These are phyloP conservation scores for Hemileia vastatrix DNA, from an alignment of 1,284 basidiomycete genomes.

Conservation along the genomic window DNA sequence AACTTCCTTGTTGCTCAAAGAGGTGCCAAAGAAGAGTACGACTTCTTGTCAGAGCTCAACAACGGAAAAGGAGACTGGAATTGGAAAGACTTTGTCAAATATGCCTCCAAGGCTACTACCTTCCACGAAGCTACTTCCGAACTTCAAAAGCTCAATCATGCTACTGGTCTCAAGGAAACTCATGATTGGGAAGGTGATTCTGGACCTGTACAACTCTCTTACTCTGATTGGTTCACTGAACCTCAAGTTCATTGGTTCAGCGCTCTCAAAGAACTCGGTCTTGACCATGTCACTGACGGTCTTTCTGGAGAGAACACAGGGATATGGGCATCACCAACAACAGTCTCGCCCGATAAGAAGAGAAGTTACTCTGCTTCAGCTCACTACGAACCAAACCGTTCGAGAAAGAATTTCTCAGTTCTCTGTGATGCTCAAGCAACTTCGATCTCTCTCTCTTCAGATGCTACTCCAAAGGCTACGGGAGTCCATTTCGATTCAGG, in stretches of 20 bases:
- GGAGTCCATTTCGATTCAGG: constrained; percentile 38
- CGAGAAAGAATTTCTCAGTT: constrained; percentile 35
- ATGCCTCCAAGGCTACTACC: constrained; percentile 45
- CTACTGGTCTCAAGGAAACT: background rate
- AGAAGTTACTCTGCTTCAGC: constrained; percentile 39
- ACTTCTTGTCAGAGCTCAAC: constrained; percentile 38
- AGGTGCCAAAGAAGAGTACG: constrained; percentile 37
- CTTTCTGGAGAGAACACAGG: constrained; percentile 30
- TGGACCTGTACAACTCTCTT: constrained; percentile 38
- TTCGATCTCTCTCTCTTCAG: constrained; percentile 33
- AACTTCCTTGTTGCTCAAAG: constrained; percentile 45
- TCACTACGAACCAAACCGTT: constrained; percentile 32
- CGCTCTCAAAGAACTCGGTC: constrained; percentile 29
- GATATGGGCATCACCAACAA: constrained; percentile 31
- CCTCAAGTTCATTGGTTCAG: constrained; percentile 32
- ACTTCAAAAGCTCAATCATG: constrained; percentile 29
- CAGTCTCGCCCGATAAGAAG: constrained; percentile 34
- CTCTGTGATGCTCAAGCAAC: constrained; percentile 33
- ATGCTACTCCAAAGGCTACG: too few relatives aligned
- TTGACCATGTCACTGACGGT: constrained; percentile 27
- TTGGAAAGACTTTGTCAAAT: constrained; percentile 43
- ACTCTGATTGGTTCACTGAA: constrained; percentile 35
- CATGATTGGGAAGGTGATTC: constrained; percentile 37
- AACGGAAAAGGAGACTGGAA: constrained; percentile 40
- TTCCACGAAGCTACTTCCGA: constrained; percentile 34